Percentiles rank a stretch among this genome's conserved stretches.
These are phyloP conservation scores for Trichoderma atrobrunneum DNA, from an alignment of 2,329 filamentous ascomycete species.

Conservation along the genomic window DNA sequence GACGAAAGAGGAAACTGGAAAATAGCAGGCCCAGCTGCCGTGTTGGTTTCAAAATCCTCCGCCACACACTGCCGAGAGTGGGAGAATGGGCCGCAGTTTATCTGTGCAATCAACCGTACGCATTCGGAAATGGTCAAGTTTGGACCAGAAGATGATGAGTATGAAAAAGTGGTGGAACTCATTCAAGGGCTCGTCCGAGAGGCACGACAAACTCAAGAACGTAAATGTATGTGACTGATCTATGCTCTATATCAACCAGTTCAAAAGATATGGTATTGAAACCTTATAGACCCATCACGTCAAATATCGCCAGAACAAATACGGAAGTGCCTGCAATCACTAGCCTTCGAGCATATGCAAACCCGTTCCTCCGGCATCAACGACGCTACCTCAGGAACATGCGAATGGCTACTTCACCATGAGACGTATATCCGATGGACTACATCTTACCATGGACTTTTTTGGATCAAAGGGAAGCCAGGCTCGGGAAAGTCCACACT, in stretches of 20 bases:
- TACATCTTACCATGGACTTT: conserved; percentile 21
- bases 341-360: conserved; percentile 32
- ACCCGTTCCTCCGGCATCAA: conserved; percentile 21
- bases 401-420: conserved; percentile 32
- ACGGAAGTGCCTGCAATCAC: conserved; percentile 28
- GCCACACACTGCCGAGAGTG: not conserved
- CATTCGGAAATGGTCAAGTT: not conserved
- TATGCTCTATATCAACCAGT: not conserved
- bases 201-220: not conserved
- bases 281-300: accelerated
- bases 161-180: not conserved
- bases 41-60: not conserved
- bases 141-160: not conserved
- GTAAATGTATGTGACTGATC: not conserved
- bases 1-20: not conserved
- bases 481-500: conserved; percentile 42
- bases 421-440: conserved; percentile 27
- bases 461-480: conserved; percentile 42
- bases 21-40: not conserved
- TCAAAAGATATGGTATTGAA: not conserved
- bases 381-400: conserved; percentile 30
- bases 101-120: not conserved
- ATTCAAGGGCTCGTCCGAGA: not conserved
- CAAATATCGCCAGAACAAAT: not conserved
- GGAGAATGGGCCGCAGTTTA: not conserved